These are phyloP conservation scores for Pythium rishiriense DNA, from an alignment of 352 stramenopile species.

Conservation along the genomic window DNA sequence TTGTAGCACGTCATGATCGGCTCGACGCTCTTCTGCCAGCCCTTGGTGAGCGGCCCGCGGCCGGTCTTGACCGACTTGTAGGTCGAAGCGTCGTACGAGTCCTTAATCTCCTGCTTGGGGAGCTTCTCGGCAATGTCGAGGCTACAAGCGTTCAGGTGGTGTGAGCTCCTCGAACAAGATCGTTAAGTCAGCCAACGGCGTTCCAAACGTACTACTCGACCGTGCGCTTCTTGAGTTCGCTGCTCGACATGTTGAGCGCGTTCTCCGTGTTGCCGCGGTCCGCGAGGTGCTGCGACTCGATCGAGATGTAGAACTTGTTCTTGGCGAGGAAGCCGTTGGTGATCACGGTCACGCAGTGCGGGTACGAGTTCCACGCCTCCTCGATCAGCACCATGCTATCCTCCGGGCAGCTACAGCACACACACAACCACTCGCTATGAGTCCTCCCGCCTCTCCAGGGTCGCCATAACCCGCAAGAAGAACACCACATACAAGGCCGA, in stretches of 20 bases:
- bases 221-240: conserved; percentile 73
- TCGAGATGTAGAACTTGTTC: conserved; percentile 88
- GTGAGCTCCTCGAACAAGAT: neutral
- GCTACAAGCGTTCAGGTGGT: conserved; percentile 24
- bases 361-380: conserved; percentile 88
- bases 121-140: conserved; percentile 79
- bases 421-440: neutral
- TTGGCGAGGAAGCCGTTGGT: conserved; percentile 83
- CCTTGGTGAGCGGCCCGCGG: conserved; percentile 62
- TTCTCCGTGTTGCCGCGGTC: conserved; percentile 68
- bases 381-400: conserved; percentile 87
- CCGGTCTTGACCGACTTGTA: conserved; percentile 15
- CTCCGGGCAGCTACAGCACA: conserved; percentile 61
- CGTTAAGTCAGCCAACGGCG: neutral
- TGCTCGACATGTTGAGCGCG: conserved; percentile 59
- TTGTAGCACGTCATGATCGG: conserved; percentile 89
- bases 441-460: neutral
- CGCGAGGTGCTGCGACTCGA: conserved; percentile 75
- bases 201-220: conserved; percentile 61
- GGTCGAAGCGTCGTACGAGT: conserved; percentile 63
- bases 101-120: conserved; percentile 71
- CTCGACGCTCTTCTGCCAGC: conserved; percentile 68
- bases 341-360: conserved; percentile 86
- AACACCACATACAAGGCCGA: conserved; percentile 63
- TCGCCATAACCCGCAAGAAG: neutral